These are phyloP conservation scores for Backusella macrospora DNA, from an alignment of 192 early-diverging fungal species.

Conservation along the genomic window DNA sequence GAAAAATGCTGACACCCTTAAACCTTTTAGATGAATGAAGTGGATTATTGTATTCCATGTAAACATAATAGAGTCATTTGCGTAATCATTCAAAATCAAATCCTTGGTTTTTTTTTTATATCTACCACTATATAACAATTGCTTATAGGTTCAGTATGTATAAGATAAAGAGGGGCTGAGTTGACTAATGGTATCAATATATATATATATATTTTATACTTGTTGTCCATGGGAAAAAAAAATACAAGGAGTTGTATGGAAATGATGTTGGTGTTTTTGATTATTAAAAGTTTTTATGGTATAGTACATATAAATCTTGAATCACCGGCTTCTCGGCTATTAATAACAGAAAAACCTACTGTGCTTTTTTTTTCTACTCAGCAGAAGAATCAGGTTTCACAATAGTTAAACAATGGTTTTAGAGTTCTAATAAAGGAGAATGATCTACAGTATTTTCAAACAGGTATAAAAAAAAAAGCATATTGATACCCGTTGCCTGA, in stretches of 20 bases:
- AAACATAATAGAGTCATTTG: too few species aligned
- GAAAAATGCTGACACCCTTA: neutral
- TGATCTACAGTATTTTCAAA: neutral
- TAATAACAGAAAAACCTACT: neutral
- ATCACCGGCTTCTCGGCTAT: neutral
- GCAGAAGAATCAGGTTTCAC: neutral
- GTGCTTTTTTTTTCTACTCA: neutral
- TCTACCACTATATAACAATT: too few species aligned
- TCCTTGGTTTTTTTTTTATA: too few species aligned
- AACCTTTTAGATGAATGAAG: neutral
- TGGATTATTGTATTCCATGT: neutral
- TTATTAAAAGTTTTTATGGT: neutral
- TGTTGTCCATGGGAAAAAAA: slow-evolving; percentile 4
- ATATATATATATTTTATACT: too few species aligned
- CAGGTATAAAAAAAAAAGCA: neutral
- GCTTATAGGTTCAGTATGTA: too few species aligned
- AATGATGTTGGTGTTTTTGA: neutral
- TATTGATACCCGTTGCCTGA: neutral
- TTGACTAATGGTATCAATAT: neutral
- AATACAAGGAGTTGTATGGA: neutral
- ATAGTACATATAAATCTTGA: neutral
- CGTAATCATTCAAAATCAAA: too few species aligned
- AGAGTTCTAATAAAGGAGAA: neutral
- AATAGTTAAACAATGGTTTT: neutral
- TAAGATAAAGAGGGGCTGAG: neutral